Evolutionary conservation across 2,329 filamentous ascomycete species (phyloP).

Genomic region (Stromatinia cepivora): DNA sequence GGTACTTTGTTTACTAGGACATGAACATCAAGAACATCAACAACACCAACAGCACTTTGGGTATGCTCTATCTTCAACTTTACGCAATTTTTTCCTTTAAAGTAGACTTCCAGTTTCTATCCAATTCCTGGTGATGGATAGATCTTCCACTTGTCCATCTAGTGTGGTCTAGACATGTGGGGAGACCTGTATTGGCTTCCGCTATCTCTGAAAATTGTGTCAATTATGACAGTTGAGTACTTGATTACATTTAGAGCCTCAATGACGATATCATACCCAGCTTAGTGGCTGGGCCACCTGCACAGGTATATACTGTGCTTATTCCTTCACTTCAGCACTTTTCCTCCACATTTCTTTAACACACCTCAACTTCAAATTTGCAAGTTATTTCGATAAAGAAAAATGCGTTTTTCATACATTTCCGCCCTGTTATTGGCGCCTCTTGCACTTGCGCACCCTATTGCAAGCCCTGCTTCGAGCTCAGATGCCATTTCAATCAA

Average conservation of each 20-base stretch:
- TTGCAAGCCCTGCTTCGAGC: not conserved
- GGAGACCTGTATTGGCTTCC: not conserved
- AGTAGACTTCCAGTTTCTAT: not conserved
- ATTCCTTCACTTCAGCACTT: not conserved
- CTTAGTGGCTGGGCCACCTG: not conserved
- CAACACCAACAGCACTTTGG: not conserved
- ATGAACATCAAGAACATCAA: not conserved
- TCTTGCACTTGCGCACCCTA: not conserved
- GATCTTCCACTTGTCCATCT: not conserved
- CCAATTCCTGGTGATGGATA: not conserved
- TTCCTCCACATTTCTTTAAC: not conserved
- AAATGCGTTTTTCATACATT: slow-evolving; percentile 8
- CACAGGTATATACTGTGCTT: not conserved
- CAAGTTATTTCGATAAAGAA: not conserved
- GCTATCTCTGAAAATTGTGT: not conserved
- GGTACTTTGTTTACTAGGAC: not conserved
- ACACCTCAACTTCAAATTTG: not conserved
- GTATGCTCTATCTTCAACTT: not conserved
- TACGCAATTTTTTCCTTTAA: not conserved
- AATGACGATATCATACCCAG: not conserved
- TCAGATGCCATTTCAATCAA: not conserved
- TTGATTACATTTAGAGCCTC: not conserved
- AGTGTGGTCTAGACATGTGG: not conserved
- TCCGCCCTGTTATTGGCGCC: slow-evolving; percentile 2
- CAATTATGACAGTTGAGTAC: not conserved